These are phyloP conservation scores for Phytophthora europaea DNA, from an alignment of 352 stramenopile genomes.

Conservation along the genomic window DNA sequence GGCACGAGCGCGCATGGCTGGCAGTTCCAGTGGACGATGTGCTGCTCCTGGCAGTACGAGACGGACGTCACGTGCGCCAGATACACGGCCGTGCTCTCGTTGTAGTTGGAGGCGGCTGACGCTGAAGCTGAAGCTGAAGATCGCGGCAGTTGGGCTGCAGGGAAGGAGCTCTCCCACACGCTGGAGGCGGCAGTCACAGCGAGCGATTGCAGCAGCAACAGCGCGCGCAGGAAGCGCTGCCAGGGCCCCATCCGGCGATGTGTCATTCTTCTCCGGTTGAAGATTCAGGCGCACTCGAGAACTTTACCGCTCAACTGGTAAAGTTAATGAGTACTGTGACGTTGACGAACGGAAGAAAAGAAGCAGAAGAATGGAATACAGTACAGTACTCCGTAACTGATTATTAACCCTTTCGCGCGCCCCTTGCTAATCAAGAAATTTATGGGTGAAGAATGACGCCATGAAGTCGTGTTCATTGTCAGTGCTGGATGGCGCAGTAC, in stretches of 20 bases:
- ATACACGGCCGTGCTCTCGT: slow-evolving; percentile 75
- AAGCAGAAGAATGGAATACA: neutral
- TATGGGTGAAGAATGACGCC: too few species aligned
- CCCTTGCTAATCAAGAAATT: too few species aligned
- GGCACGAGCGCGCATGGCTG: slow-evolving; percentile 71
- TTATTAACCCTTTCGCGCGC: too few species aligned
- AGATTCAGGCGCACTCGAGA: neutral
- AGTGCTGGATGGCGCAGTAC: too few species aligned
- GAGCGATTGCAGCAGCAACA: slow-evolving; percentile 35
- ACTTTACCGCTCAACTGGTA: neutral
- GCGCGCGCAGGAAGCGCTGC: slow-evolving; percentile 11
- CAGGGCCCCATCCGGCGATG: neutral
- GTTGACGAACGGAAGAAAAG: neutral
- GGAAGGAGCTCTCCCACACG: slow-evolving; percentile 32
- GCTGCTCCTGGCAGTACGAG: slow-evolving; percentile 73
- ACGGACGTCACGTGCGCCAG: slow-evolving; percentile 82
- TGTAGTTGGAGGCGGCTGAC: slow-evolving; percentile 50
- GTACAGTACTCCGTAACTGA: too few species aligned
- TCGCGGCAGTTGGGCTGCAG: slow-evolving; percentile 12
- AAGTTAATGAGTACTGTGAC: neutral
- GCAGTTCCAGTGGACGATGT: slow-evolving; percentile 84
- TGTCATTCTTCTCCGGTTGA: slow-evolving; percentile 17
- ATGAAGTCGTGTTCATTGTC: too few species aligned
- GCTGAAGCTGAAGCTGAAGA: slow-evolving; percentile 1
- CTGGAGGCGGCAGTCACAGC: slow-evolving; percentile 1